phyloP scores from a whole-genome alignment of 371 early-diverging fungal species.

The Hamiltosporidium magnivora region DNA sequence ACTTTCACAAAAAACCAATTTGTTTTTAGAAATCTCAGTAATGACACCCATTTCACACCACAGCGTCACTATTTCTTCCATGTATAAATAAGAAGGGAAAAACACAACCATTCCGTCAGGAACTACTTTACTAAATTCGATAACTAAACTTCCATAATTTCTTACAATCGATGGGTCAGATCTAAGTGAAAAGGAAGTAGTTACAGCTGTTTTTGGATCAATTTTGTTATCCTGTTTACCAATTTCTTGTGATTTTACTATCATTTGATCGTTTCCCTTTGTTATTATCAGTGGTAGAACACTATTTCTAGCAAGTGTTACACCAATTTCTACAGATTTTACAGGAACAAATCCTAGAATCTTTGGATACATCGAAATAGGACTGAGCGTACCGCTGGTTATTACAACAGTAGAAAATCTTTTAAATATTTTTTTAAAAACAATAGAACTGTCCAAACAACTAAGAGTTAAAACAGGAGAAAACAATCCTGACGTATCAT shows the following conservation, averaged over 20 bases:
- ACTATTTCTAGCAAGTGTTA: conserved; percentile 77
- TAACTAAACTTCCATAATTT: conserved; percentile 89
- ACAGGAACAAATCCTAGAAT: conserved; percentile 74
- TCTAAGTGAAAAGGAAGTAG: conserved; percentile 85
- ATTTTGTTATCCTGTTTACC: conserved; percentile 2
- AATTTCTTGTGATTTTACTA: conserved; percentile 17
- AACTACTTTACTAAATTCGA: conserved; percentile 76
- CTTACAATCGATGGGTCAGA: conserved; percentile 93
- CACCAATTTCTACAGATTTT: conserved; percentile 67
- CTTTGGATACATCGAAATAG: conserved; percentile 92
- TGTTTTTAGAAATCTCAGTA: conserved; percentile 74
- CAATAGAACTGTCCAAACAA: conserved; percentile 90
- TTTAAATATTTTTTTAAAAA: conserved; percentile 82
- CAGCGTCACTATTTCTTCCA: conserved; percentile 92
- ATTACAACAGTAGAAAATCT: conserved; percentile 88
- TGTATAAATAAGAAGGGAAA: conserved; percentile 93
- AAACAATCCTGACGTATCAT: conserved; percentile 77
- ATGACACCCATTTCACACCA: conserved; percentile 75
- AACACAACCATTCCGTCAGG: conserved; percentile 97
- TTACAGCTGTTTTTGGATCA: conserved; percentile 59
- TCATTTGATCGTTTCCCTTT: conserved; percentile 57
- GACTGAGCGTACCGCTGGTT: conserved; percentile 94
- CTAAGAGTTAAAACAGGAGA: conserved; percentile 60
- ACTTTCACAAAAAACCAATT: conserved; percentile 93
- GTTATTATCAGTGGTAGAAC: conserved; percentile 74